Evolutionary conservation across 1,284 basidiomycete species (phyloP), one percentile per base, ranked within the genome.

Genomic region (Trichosporon sp.): DNA sequence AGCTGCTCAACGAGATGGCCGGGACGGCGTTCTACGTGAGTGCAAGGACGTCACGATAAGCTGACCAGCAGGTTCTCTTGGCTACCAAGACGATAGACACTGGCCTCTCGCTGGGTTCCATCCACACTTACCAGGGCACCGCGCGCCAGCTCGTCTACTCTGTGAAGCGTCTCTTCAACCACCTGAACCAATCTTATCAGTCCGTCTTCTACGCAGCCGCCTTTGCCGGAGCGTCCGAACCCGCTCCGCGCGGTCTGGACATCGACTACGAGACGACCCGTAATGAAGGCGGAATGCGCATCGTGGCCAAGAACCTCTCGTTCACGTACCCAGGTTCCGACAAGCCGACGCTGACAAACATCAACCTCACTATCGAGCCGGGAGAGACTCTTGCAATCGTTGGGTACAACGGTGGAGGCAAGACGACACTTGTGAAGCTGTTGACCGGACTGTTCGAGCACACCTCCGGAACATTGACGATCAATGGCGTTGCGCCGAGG

Each of bases 321-420:
- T 92, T 88, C 73, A 88, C 87, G 7, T 92, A 92, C 78, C 89
- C 89, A 14, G 89, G 88, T 33, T 83, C 84, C 68, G 81, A 78
- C 52, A 85, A 86, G 62, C 85, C 88, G 33, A 86, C 87, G 32
- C 78, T 92, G 59, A 83, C 80, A 68, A 82, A 89, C 73, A 83
- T 92, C 71, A 89, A 82, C 71, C 85, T 92, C 69, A 83, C 82
- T 31, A 81, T 92, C 52, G 80, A 85, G 63, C 82, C 89, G 14
- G 90, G 90, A 13, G 88, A 91, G 79, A 87, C 84, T 34, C 84
- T 92, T 58, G 91, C 91, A 11, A 87, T 58, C 13, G 60, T 62
- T 6, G 58, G 60, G 2, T 62, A 54, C 60, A 65, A 65, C 14
- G 64, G 64, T 31, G 60, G 64, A 6, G 64, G 64, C 49, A 65